Evolutionary conservation across 805 yeast species (phyloP).

Genomic region (Nakazawaea wyomingensis): DNA sequence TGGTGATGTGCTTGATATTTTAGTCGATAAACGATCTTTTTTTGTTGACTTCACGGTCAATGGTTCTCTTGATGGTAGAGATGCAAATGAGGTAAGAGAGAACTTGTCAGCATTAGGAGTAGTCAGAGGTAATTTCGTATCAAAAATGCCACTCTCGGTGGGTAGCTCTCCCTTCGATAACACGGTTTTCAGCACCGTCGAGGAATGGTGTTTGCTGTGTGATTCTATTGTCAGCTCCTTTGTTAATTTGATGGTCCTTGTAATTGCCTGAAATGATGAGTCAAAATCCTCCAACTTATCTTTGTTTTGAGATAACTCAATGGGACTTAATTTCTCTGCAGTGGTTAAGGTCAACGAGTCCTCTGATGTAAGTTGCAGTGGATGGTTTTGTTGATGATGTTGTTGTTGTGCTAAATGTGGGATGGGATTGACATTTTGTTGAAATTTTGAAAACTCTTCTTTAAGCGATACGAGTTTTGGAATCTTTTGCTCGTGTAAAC

Average conservation of each 20-base stretch:
- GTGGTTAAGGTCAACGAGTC: constrained; percentile 5
- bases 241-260: constrained; percentile 34
- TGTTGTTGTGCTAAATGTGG: neutral
- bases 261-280: constrained; percentile 43
- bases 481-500: neutral
- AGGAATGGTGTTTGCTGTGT: constrained; percentile 18
- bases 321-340: constrained; percentile 10
- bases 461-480: neutral
- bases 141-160: constrained; percentile 3
- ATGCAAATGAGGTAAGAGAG: constrained; percentile 21
- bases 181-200: no score
- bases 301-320: neutral
- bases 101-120: constrained; percentile 21
- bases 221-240: constrained; percentile 14
- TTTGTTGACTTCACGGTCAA: constrained; percentile 23
- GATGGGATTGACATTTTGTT: no score
- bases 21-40: constrained; percentile 12
- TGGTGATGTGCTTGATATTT: constrained; percentile 19
- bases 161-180: no score
- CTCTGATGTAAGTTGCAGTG: constrained; percentile 5
- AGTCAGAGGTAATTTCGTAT: constrained; percentile 16
- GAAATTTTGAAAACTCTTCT: neutral
- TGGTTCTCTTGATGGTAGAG: constrained; percentile 25
- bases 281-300: constrained; percentile 22
- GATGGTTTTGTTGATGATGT: neutral